A percentile compares a stretch with the other conserved stretches of the same genome.
phyloP scores from a whole-genome alignment of 2,329 filamentous ascomycete species.

The Nigrograna mackinnonii region DNA sequence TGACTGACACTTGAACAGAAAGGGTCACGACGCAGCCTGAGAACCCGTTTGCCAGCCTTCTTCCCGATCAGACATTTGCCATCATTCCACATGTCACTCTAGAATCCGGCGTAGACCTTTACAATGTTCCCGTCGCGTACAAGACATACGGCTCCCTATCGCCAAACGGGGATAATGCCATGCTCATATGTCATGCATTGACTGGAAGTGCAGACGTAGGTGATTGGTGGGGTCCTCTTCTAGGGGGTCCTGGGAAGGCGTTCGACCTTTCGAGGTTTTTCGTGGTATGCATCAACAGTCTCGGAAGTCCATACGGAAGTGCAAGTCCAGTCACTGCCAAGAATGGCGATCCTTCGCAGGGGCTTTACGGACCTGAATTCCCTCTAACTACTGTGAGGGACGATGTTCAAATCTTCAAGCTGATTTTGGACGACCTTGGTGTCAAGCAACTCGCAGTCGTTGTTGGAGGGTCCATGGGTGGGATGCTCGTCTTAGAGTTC shows the following conservation, averaged over 20 bases:
- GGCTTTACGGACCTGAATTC: constrained; percentile 91
- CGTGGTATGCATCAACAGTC: constrained; percentile 82
- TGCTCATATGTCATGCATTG: constrained; percentile 79
- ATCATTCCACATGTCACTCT: constrained; percentile 88
- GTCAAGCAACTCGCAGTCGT: constrained; percentile 78
- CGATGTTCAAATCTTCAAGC: constrained; percentile 85
- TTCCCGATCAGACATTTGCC: constrained; percentile 85
- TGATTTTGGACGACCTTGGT: constrained; percentile 79
- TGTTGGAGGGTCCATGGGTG: constrained; percentile 82
- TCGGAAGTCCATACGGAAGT: constrained; percentile 83
- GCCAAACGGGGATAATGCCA: constrained; percentile 61
- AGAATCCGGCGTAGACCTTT: constrained; percentile 83
- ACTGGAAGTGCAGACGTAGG: constrained; percentile 83
- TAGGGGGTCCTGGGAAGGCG: constrained; percentile 75
- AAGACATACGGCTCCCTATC: constrained; percentile 64
- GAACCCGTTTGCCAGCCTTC: constrained; percentile 86
- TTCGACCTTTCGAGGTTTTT: constrained; percentile 86
- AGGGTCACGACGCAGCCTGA: constrained; percentile 69
- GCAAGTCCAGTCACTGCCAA: constrained; percentile 89
- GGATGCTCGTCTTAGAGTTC: constrained; percentile 91
- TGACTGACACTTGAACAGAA: constrained; percentile 29
- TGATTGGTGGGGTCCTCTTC: constrained; percentile 86
- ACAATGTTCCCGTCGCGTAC: constrained; percentile 72
- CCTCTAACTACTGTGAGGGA: constrained; percentile 93
- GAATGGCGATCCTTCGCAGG: constrained; percentile 74